Evolutionary conservation across 2,329 filamentous ascomycete genomes (phyloP).

Genomic region (Westerdykella aurantiaca): DNA sequence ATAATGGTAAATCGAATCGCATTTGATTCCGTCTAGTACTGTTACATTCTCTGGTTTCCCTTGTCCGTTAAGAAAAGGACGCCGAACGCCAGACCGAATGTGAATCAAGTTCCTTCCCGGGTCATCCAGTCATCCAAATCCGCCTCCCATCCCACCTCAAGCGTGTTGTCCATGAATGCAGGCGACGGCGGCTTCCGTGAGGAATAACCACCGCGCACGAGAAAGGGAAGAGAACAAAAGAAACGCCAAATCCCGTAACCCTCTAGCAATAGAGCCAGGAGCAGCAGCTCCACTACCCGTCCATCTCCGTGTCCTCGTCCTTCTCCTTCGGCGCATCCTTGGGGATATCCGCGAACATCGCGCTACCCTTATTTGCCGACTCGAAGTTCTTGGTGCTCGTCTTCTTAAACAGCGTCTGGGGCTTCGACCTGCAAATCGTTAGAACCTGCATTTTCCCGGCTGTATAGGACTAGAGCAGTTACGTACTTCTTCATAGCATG

Average conservation of each 20-base stretch:
- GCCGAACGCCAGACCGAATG: neutral
- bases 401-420: conserved; percentile 39
- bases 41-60: neutral
- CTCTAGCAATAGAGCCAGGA: neutral
- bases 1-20: neutral
- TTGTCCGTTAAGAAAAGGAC: neutral
- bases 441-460: conserved; percentile 5
- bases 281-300: neutral
- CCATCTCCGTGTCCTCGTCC: conserved; percentile 5
- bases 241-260: neutral
- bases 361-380: conserved; percentile 23
- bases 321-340: conserved; percentile 15
- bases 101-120: neutral
- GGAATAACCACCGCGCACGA: neutral
- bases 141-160: neutral
- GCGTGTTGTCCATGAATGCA: neutral
- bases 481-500: conserved; percentile 64
- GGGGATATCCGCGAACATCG: conserved; percentile 36
- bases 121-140: neutral
- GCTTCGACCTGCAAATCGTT: conserved; percentile 30
- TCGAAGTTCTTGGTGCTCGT: conserved; percentile 38
- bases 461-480: neutral
- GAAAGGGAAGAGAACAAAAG: neutral
- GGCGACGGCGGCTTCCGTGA: neutral
- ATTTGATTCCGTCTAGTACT: neutral